Percentiles rank a stretch among this genome's conserved stretches.
These are phyloP conservation scores for Arthrobotrys pseudoclavata DNA, from an alignment of 2,329 filamentous ascomycete species.

Conservation along the genomic window DNA sequence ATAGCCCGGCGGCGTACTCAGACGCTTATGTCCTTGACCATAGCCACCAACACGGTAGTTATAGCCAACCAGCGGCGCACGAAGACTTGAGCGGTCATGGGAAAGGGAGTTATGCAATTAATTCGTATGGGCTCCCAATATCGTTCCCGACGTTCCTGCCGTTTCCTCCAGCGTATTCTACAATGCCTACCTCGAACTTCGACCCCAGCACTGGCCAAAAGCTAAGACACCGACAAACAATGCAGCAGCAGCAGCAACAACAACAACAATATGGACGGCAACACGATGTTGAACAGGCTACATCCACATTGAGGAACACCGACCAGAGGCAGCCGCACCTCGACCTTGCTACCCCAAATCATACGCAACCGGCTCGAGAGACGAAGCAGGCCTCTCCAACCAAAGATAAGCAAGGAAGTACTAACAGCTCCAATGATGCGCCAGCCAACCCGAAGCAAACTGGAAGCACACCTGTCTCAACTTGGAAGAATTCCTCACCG, in stretches of 20 bases:
- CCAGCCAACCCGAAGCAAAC: constrained; percentile 30
- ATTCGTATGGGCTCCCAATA: constrained; percentile 39
- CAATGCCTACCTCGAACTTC: constrained; percentile 31
- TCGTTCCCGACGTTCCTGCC: constrained; percentile 37
- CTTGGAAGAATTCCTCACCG: constrained; percentile 44
- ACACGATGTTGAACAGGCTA: constrained; percentile 43
- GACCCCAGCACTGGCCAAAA: constrained; percentile 45
- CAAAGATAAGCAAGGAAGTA: constrained; percentile 39
- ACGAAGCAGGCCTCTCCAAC: constrained; percentile 25
- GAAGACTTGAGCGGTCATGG: constrained; percentile 37
- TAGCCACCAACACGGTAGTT: constrained; percentile 33
- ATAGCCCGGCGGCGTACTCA: constrained; percentile 26
- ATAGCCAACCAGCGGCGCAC: constrained; percentile 36
- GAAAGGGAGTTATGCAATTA: constrained; percentile 43
- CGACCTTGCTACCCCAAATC: constrained; percentile 49
- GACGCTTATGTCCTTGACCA: constrained; percentile 46
- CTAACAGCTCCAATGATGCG: constrained; percentile 11
- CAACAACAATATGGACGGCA: constrained; percentile 40
- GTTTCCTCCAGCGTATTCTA: constrained; percentile 30
- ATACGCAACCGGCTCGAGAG: constrained; percentile 29
- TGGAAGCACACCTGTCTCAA: constrained; percentile 6
- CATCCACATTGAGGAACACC: constrained; percentile 38
- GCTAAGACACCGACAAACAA: constrained; percentile 42
- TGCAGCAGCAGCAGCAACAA: constrained; percentile 31
- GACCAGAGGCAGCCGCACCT: constrained; percentile 48